Evolutionary conservation across 2,329 filamentous ascomycete species (phyloP).

Genomic region (Colletotrichum liriopes): DNA sequence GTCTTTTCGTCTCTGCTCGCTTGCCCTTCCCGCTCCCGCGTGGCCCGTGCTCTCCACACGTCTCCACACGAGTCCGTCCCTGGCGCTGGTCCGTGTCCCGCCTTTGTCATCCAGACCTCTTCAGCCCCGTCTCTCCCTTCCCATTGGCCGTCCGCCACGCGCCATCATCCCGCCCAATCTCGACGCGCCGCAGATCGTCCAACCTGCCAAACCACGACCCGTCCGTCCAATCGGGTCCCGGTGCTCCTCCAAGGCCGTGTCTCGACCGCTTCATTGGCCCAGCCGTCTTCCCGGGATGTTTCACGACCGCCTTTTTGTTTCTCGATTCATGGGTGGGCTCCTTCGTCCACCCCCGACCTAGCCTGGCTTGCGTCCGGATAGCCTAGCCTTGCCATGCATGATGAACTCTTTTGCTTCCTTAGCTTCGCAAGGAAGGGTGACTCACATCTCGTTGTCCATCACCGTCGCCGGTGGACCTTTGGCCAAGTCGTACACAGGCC

Average conservation of each 20-base stretch:
- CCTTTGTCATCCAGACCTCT: neutral
- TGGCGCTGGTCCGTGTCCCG: neutral
- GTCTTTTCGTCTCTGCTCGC: neutral
- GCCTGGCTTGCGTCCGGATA: neutral
- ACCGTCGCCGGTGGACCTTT: neutral
- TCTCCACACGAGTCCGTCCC: neutral
- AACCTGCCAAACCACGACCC: slow-evolving; percentile 1
- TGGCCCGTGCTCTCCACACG: slow-evolving; percentile 12
- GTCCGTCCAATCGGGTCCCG: slow-evolving; percentile 38
- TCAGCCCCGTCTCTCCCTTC: slow-evolving; percentile 1
- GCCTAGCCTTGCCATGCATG: slow-evolving; percentile 18
- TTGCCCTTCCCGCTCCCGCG: slow-evolving; percentile 7
- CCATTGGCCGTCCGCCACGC: slow-evolving; percentile 28
- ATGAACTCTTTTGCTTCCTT: neutral
- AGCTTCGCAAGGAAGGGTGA: slow-evolving; percentile 29
- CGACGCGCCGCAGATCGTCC: slow-evolving; percentile 37
- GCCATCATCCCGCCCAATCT: slow-evolving; percentile 38
- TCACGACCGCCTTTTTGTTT: slow-evolving; percentile 43
- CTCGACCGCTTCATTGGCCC: slow-evolving; percentile 38
- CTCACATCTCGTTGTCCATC: slow-evolving; percentile 26
- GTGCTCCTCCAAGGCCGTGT: slow-evolving; percentile 6
- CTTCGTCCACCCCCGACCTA: neutral
- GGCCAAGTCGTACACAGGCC: neutral
- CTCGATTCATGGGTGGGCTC: neutral
- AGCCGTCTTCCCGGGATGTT: slow-evolving; percentile 41